Percentiles rank a stretch among this genome's conserved stretches.
Evolutionary conservation across 257 asterid genomes (phyloP).

Genomic region (Scutellaria minor): DNA sequence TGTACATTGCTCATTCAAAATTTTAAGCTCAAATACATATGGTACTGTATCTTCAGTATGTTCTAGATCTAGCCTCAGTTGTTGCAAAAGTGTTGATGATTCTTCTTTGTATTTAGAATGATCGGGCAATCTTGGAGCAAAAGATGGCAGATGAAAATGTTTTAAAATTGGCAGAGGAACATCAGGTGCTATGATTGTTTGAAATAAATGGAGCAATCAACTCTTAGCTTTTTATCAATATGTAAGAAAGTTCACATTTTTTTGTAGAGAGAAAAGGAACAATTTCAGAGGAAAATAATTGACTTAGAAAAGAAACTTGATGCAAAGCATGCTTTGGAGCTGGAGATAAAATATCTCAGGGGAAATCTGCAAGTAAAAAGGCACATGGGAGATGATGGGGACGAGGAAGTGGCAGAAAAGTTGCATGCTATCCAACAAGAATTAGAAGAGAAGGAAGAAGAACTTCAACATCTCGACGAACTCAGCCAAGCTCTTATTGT

Average conservation of each 20-base stretch:
- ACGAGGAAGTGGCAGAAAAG: slow-evolving; percentile 47
- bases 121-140: slow-evolving; percentile 42
- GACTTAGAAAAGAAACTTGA: slow-evolving; percentile 67
- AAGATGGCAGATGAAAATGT: slow-evolving; percentile 42
- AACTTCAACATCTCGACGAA: slow-evolving; percentile 51
- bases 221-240: not conserved
- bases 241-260: not conserved
- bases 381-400: slow-evolving; percentile 65
- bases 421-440: slow-evolving; percentile 43
- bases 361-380: slow-evolving; percentile 55
- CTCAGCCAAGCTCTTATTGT: slow-evolving; percentile 62
- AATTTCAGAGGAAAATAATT: slow-evolving; percentile 57
- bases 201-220: slow-evolving; percentile 7
- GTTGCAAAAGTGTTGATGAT: not conserved
- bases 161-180: slow-evolving; percentile 45
- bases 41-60: slow-evolving; percentile 2
- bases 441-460: slow-evolving; percentile 74
- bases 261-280: slow-evolving; percentile 58
- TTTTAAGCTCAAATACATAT: not conserved
- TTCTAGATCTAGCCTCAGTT: slow-evolving; percentile 12
- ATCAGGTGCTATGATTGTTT: slow-evolving; percentile 38
- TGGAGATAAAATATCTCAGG: slow-evolving; percentile 54
- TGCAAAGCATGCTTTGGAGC: slow-evolving; percentile 68
- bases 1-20: too few species aligned
- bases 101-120: slow-evolving; percentile 35